phyloP scores from a whole-genome alignment of 371 early-diverging fungal genomes.

The Sporodiniella umbellata region DNA sequence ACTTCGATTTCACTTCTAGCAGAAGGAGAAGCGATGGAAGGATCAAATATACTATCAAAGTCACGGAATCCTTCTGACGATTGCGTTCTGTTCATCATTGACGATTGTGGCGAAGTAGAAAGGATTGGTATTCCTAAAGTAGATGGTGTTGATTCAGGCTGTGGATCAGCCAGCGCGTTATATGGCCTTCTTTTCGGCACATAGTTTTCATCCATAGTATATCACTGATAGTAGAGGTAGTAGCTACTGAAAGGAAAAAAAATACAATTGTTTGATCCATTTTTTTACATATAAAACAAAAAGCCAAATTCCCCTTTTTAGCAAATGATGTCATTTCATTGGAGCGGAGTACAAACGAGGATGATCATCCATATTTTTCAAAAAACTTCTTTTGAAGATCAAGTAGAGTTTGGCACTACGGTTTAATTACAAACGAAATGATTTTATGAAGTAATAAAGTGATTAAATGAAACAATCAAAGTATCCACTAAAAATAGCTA shows the following conservation, averaged over 20 bases:
- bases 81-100: constrained; percentile 15
- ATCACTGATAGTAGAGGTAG: no score
- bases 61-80: constrained; percentile 7
- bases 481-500: no score
- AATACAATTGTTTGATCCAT: background rate
- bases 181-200: constrained; percentile 12
- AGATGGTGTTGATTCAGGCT: constrained; percentile 14
- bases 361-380: no score
- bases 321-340: no score
- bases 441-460: no score
- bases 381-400: no score
- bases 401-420: no score
- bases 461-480: no score
- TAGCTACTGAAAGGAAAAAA: background rate
- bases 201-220: background rate
- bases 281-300: no score
- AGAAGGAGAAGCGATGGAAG: constrained; percentile 12
- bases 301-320: no score
- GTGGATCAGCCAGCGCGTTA: constrained; percentile 9
- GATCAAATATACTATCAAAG: background rate
- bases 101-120: constrained; percentile 18
- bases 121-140: constrained; percentile 20
- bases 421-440: no score
- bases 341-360: no score
- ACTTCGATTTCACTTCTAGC: constrained; percentile 24